Conservation (phyloP, 257 asterid genomes). For the Solanum dulcamara region DNA sequence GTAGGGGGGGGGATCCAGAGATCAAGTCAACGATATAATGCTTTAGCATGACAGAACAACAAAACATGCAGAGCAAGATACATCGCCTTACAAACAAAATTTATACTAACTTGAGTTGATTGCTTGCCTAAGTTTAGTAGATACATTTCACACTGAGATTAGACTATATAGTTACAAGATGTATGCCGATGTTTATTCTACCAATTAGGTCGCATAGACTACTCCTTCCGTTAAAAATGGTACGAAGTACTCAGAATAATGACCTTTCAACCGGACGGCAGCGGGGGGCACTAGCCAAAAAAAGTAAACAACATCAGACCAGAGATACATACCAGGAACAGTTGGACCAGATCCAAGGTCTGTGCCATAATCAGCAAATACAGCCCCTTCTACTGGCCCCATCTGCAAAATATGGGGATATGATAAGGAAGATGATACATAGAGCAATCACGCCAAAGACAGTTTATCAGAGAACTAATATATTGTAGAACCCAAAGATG, state of each 20-base stretch:
- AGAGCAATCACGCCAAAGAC: neutral
- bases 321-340: constrained; percentile 55
- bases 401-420: constrained; percentile 31
- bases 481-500: neutral
- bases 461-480: neutral
- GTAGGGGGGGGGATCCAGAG: neutral
- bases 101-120: neutral
- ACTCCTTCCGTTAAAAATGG: neutral
- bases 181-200: neutral
- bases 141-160: neutral
- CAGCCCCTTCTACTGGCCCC: constrained; percentile 78
- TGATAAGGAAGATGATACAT: neutral
- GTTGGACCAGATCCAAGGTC: constrained; percentile 88
- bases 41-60: neutral
- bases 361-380: constrained; percentile 92
- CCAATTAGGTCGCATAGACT: neutral
- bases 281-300: neutral
- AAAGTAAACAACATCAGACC: neutral
- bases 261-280: neutral
- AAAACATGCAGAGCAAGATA: neutral
- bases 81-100: neutral
- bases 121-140: neutral
- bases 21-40: neutral
- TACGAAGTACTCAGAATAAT: neutral
- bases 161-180: neutral